Evolutionary conservation across 2,329 filamentous ascomycete genomes (phyloP), one percentile per base, ranked within the genome.

Genomic region (Fusarium acutatum): DNA sequence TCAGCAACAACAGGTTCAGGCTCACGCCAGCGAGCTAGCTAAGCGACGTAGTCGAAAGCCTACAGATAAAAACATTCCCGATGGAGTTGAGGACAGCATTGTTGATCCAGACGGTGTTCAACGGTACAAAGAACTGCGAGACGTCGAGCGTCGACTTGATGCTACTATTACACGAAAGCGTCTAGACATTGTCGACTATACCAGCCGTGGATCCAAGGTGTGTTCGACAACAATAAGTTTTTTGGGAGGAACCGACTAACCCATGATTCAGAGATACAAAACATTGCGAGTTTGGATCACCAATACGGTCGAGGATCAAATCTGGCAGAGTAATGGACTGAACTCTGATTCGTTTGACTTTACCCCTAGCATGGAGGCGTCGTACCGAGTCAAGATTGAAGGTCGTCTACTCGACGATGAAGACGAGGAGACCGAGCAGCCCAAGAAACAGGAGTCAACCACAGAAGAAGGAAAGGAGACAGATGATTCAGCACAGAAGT

Each of bases 81-180:
- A 98, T 73, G 95, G 94, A 63, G 88, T 97, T 49, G 95, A 97
- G 77, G 91, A 94, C 53, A 89, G 93, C 72, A 90, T 94, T 69
- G 90, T 97, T 73, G 94, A 84, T 52, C 69, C 93, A 71, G 93
- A 97, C 81, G 92, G 93, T 43, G 94, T 93, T 49, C 87, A 92
- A 80, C 89, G 94, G 76, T 99, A 99, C 84, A 92, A 91, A 79
- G 91, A 93, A 65, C 84, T 99, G 80, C 91, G 94, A 79, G 95
- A 97, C 75, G 86, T 97, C 66, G 96, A 99, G 87, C 91, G 94
- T 79, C 90, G 92, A 60, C 86, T 99, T 63, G 96, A 99, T 85
- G 94, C 96, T 44, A 93, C 94, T 24, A 97, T 98, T 88, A 95
- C 96, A 82, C 92, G 96, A 79, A 99, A 99, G 86, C 89, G 95